Evolutionary conservation across 2,329 filamentous ascomycete genomes (phyloP), one percentile per base, ranked within the genome.

Genomic region (Aspergillus calidoustus): DNA sequence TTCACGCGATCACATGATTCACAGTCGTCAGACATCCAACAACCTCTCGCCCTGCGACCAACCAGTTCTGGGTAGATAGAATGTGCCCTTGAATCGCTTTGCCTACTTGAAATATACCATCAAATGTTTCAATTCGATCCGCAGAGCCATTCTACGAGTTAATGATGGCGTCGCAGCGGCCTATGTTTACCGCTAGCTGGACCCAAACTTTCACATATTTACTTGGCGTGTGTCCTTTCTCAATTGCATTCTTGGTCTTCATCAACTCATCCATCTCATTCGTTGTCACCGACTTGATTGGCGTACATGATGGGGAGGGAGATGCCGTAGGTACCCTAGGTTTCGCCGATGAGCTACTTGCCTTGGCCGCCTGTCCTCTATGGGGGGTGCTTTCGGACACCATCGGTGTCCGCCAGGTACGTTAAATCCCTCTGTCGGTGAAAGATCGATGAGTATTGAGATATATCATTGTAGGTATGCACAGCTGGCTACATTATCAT

Each of bases 401-500:
- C 49, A 77, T 82, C 50, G 81, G 81, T 19, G 76, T 82, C 55
- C 78, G 81, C 61, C 74, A 77, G 73, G 81, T 82, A 71, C 72
- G 79, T 41, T 13, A 41, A 15, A 17, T 41, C 13, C 34, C 15
- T 41, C 34, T 41, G 34, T 5, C 34, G 11, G 11, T 41, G 34
- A 41, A 41, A 15, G 34, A 41, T 41, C 15, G 5, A 13, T 6
- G 25, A 23, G 11, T 46, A 53, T 44, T 60, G 43, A 62, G 53
- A 50, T 49, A 17, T 47, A 25, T 41, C n/a, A 47, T 38, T 54
- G 13, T 62, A 82, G 80, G 80, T 82, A 28, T 81, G 79, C 66
- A 90, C 93, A 25, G 78, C 90, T 44, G 95, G 95, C 7, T 99
- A 97, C 74, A 78, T 84, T 25, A 86, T 97, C 68, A 90, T 98